Evolutionary conservation across 306 rosid genomes (phyloP).

Genomic region (Trifolium subterraneum): DNA sequence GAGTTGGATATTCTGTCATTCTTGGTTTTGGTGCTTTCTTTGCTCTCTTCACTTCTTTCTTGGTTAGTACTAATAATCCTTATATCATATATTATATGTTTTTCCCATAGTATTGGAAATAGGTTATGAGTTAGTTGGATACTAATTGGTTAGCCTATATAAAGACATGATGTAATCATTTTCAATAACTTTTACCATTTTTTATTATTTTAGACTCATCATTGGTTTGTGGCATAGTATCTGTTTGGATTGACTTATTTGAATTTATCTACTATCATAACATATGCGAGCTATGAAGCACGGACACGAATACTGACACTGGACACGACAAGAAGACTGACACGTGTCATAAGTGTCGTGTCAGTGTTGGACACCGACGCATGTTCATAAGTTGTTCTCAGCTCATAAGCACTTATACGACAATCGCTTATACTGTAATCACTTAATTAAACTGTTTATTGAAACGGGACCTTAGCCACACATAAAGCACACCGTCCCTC

Average conservation of each 20-base stretch:
- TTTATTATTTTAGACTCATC: too few relatives aligned
- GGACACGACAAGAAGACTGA: too few relatives aligned
- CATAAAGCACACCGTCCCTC: background rate
- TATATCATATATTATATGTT: background rate
- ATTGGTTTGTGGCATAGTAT: background rate
- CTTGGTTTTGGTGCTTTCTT: slow-evolving; percentile 97
- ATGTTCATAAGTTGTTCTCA: too few relatives aligned
- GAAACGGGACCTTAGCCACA: background rate
- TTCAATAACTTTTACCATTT: too few relatives aligned
- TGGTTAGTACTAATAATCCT: slow-evolving; percentile 51
- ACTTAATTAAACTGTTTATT: background rate
- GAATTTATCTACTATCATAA: background rate
- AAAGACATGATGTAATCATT: too few relatives aligned
- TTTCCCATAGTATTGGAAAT: too few relatives aligned
- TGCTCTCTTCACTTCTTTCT: slow-evolving; percentile 86
- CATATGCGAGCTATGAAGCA: background rate
- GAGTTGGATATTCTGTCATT: slow-evolving; percentile 80
- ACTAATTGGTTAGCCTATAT: too few relatives aligned
- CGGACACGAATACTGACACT: too few relatives aligned
- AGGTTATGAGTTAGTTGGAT: too few relatives aligned
- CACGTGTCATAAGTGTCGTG: too few relatives aligned
- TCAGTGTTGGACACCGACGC: too few relatives aligned
- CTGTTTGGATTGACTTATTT: background rate
- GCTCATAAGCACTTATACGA: background rate
- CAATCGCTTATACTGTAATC: background rate